Evolutionary conservation across 805 yeast species (phyloP).

Genomic region (Zygosaccharomyces lentus): DNA sequence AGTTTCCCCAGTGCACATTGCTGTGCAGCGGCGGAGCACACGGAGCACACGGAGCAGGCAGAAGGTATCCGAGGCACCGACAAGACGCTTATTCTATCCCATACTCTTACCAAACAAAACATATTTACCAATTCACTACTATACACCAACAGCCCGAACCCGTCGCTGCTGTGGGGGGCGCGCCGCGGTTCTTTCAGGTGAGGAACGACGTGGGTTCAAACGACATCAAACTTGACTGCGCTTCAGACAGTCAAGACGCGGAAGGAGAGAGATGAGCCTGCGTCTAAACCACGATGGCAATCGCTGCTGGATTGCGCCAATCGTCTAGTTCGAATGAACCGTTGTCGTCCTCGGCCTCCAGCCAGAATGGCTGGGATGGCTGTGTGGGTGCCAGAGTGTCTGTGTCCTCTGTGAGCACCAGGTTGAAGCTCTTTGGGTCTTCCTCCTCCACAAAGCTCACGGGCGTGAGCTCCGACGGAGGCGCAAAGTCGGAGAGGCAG

Average conservation of each 20-base stretch:
- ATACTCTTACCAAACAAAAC: too few relatives aligned
- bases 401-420: conserved; percentile 13
- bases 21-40: too few relatives aligned
- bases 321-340: conserved; percentile 38
- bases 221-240: conserved; percentile 34
- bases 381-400: conserved; percentile 5
- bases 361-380: conserved; percentile 11
- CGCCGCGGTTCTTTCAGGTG: conserved; percentile 4
- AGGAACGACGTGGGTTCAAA: conserved; percentile 26
- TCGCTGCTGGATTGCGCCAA: conserved; percentile 47
- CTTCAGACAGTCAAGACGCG: conserved; percentile 28
- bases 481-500: conserved; percentile 3
- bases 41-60: too few relatives aligned
- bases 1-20: too few relatives aligned
- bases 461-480: conserved; percentile 10
- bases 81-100: too few relatives aligned
- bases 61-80: too few relatives aligned
- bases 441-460: conserved; percentile 13
- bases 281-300: conserved; percentile 22
- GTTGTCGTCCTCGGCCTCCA: conserved; percentile 18
- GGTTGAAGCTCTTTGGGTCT: conserved; percentile 11
- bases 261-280: conserved; percentile 6
- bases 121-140: background rate
- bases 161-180: conserved; percentile 6
- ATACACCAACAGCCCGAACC: conserved; percentile 6